Evolutionary conservation across 306 rosid genomes (phyloP), one percentile per base, ranked within the genome.

Genomic region (Glycine latifolia): DNA sequence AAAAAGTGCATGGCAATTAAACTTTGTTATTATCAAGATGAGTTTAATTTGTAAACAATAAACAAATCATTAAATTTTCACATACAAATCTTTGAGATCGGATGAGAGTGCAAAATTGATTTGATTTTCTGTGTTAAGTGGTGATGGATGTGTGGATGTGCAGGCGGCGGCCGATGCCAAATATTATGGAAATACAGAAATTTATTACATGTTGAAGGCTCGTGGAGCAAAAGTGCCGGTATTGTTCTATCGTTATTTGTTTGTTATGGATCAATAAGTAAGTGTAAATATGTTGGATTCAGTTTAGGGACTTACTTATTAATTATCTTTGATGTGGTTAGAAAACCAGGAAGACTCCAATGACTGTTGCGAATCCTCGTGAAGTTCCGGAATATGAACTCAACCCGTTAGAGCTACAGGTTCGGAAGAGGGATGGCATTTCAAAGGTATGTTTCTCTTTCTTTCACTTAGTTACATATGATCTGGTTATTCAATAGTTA

Each of bases 141-240:
- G 35, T 80, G 50, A 72, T 65, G 71, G 33, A 67, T 83, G 20
- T 80, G 60, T 87, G 80, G 67, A 74, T 75, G 16, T 85, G 81
- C 97, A 95, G 99, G 95, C 99, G 47, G 99, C 99, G 58, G 99
- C 97, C 37, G 99, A 96, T 85, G 98, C 99, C 39, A 96, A 94
- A 81, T 89, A 91, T 82, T 96, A 96, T 76, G 94, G 98, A 17
- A 82, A 94, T 59, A 82, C 85, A 0, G 97, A 96, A 11, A 87
- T 91, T 73, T 96, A 92, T 88, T 91, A 91, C 54, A 91, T 92
- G 83, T 76, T 96, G 79, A 92, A 91, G 84, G 92, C 95, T 15
- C 97, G 98, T 26, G 99, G 99, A 75, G 98, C 99, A 31, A 96
- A 94, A 96, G 90, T 79, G 83, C 98, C 92, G 93, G 99, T 96